Evolutionary conservation across 108 stramenopile species (phyloP).

Genomic region (Cyclotella choctawhatcheeana): DNA sequence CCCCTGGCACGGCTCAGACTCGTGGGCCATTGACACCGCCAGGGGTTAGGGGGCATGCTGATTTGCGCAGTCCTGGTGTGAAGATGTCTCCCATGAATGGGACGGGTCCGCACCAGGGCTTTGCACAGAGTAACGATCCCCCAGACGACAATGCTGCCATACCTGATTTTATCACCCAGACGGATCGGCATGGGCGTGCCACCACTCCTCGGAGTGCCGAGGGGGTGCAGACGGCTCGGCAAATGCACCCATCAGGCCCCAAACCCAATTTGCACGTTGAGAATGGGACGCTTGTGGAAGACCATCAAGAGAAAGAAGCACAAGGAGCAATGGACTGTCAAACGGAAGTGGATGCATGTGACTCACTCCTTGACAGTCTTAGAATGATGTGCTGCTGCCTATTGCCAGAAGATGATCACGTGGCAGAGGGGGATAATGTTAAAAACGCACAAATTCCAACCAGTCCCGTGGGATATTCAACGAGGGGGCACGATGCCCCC

Average conservation of each 20-base stretch:
- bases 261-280: slow-evolving; percentile 65
- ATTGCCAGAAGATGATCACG: slow-evolving; percentile 53
- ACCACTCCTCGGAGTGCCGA: slow-evolving; percentile 72
- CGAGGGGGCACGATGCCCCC: slow-evolving; percentile 52
- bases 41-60: slow-evolving; percentile 61
- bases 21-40: slow-evolving; percentile 51
- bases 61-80: slow-evolving; percentile 80
- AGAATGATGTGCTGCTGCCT: slow-evolving; percentile 90
- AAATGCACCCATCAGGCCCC: slow-evolving; percentile 59
- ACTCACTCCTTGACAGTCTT: slow-evolving; percentile 76
- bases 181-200: slow-evolving; percentile 80
- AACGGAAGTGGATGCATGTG: slow-evolving; percentile 67
- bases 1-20: slow-evolving; percentile 19
- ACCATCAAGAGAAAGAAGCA: slow-evolving; percentile 27
- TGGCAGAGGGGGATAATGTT: slow-evolving; percentile 1
- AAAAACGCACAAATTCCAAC: slow-evolving; percentile 5
- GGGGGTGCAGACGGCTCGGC: slow-evolving; percentile 62
- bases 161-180: slow-evolving; percentile 91
- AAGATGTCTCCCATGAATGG: slow-evolving; percentile 60
- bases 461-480: slow-evolving; percentile 40
- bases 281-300: slow-evolving; percentile 29
- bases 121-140: slow-evolving; percentile 15
- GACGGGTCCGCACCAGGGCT: slow-evolving; percentile 3
- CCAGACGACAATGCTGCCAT: slow-evolving; percentile 42
- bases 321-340: slow-evolving; percentile 52